Evolutionary conservation across 208 protist genomes (phyloP).

Genomic region (Novymonas esmeraldas): DNA sequence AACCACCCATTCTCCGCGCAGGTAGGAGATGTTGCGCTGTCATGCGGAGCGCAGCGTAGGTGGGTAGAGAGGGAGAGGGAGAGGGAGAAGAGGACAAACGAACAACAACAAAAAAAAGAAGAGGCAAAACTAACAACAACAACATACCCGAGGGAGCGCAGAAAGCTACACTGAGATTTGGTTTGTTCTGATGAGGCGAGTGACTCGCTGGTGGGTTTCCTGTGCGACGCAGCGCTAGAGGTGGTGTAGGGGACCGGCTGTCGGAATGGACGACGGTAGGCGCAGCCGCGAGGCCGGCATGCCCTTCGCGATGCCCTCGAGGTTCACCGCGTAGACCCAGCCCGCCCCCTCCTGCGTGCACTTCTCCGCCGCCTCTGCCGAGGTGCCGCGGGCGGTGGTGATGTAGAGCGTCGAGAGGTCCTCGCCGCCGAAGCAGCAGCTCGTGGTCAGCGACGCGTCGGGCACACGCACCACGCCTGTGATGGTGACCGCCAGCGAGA

Average conservation of each 20-base stretch:
- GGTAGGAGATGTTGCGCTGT: too few relatives aligned
- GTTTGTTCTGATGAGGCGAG: too few relatives aligned
- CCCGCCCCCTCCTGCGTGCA: slow-evolving; percentile 24
- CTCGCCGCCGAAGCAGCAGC: slow-evolving; percentile 36
- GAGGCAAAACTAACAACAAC: neutral
- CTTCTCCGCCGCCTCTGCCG: slow-evolving; percentile 13
- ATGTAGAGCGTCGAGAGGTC: slow-evolving; percentile 38
- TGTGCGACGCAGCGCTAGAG: neutral
- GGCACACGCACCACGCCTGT: slow-evolving; percentile 26
- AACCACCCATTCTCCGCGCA: too few relatives aligned
- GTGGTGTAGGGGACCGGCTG: neutral
- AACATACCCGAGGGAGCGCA: neutral
- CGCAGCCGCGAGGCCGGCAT: slow-evolving; percentile 19
- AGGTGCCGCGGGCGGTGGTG: slow-evolving; percentile 30
- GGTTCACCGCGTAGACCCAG: slow-evolving; percentile 30
- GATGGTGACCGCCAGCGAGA: slow-evolving; percentile 6
- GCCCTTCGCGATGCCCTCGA: slow-evolving; percentile 29
- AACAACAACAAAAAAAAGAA: neutral
- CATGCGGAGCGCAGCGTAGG: neutral
- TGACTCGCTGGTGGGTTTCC: too few relatives aligned
- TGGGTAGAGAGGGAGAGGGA: slow-evolving; percentile 8
- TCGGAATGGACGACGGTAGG: neutral
- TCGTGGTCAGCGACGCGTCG: slow-evolving; percentile 19
- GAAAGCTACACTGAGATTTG: too few relatives aligned
- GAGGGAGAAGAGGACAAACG: slow-evolving; percentile 7